Percentiles rank a stretch among this genome's conserved stretches.
Conservation (phyloP, 768 basidiomycete genomes). For the Pleurotus cornucopiae region DNA sequence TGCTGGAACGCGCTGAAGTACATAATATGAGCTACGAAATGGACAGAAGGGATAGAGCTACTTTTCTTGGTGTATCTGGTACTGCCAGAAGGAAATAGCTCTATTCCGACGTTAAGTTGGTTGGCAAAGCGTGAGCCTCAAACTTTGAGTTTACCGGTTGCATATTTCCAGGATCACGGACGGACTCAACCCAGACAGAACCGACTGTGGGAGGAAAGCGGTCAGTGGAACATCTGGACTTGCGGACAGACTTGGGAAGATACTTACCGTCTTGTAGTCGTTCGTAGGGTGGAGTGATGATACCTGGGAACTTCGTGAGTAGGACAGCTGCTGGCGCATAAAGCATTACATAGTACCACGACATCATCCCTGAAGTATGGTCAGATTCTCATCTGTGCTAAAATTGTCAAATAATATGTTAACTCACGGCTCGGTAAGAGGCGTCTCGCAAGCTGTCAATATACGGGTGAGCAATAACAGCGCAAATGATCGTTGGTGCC, state of each 20-base stretch:
- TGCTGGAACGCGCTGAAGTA: slow-evolving; percentile 71
- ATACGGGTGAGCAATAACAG: neutral
- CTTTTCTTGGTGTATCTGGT: slow-evolving; percentile 86
- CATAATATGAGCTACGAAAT: slow-evolving; percentile 12
- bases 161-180: slow-evolving; percentile 78
- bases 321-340: neutral
- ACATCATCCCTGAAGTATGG: slow-evolving; percentile 49
- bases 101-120: slow-evolving; percentile 27
- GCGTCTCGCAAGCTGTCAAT: slow-evolving; percentile 70
- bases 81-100: slow-evolving; percentile 88
- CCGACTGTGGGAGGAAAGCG: slow-evolving; percentile 48
- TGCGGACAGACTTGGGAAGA: neutral
- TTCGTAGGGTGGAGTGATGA: slow-evolving; percentile 83
- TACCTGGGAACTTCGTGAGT: slow-evolving; percentile 39
- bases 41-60: slow-evolving; percentile 21
- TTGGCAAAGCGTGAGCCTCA: too few relatives aligned
- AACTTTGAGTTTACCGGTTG: slow-evolving; percentile 46
- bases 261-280: slow-evolving; percentile 81
- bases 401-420: neutral
- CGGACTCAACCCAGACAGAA: slow-evolving; percentile 76
- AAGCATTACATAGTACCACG: slow-evolving; percentile 32
- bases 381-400: slow-evolving; percentile 5
- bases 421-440: slow-evolving; percentile 71
- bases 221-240: too few relatives aligned
- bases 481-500: neutral